Conservation (phyloP, 768 basidiomycete genomes). For the Mycena epipterygia region DNA sequence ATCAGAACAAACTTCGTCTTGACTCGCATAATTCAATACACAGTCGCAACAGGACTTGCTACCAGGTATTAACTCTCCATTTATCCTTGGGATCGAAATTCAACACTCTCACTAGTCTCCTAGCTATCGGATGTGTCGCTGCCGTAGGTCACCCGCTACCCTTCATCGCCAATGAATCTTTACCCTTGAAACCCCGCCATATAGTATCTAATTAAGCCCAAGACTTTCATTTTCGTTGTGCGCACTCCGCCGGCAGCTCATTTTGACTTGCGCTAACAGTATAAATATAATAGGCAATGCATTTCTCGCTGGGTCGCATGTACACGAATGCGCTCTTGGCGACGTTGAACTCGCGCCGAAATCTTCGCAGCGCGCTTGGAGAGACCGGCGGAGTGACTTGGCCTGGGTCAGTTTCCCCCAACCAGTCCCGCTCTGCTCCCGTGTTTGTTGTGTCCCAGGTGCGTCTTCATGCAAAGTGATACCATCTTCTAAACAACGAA, state of each 20-base stretch:
- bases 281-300: conserved; percentile 32
- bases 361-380: conserved; percentile 1
- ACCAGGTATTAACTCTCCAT: conserved; percentile 24
- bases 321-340: conserved; percentile 38
- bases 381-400: neutral
- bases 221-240: conserved; percentile 24
- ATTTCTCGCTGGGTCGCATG: conserved; percentile 37
- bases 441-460: no score
- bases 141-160: conserved; percentile 18
- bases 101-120: conserved; percentile 14
- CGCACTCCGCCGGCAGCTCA: neutral
- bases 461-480: no score
- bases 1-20: conserved; percentile 19
- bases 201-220: conserved; percentile 19
- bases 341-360: conserved; percentile 28
- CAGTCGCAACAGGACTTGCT: conserved; percentile 25
- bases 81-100: neutral
- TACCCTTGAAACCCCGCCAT: neutral
- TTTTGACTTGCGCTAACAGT: neutral
- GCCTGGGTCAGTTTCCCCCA: no score
- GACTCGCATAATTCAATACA: conserved; percentile 27
- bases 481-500: no score
- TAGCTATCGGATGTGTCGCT: conserved; percentile 23
- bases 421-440: no score
- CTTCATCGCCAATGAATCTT: neutral